Conservation (phyloP, 2,329 filamentous ascomycete genomes). For the Thelonectria olida region DNA sequence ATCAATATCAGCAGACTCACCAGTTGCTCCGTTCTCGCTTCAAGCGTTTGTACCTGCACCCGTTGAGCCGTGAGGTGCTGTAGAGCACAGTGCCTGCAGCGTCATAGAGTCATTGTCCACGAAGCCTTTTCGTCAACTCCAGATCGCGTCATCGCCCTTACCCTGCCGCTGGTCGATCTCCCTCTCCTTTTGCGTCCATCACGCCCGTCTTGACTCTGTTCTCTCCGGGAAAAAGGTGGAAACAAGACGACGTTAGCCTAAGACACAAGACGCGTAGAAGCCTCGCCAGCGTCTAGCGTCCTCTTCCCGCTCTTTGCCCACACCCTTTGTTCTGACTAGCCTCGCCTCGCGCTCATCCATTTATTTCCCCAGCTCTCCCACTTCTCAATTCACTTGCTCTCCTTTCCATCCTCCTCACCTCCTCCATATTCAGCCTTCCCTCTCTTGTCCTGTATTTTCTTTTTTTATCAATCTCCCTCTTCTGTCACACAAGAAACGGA, state of each 20-base stretch:
- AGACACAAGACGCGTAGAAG: slow-evolving; percentile 19
- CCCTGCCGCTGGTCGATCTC: neutral
- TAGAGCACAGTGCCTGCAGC: slow-evolving; percentile 11
- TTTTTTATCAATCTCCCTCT: neutral
- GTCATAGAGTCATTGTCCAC: slow-evolving; percentile 1
- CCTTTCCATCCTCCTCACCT: slow-evolving; percentile 2
- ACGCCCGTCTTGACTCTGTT: neutral
- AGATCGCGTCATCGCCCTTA: neutral
- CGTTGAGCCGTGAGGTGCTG: neutral
- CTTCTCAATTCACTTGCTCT: neutral
- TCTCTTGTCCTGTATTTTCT: too few species aligned
- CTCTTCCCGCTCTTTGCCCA: slow-evolving; percentile 17
- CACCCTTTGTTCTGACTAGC: slow-evolving; percentile 7
- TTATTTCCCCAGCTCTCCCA: slow-evolving; percentile 17
- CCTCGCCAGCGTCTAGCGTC: slow-evolving; percentile 10
- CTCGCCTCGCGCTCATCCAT: slow-evolving; percentile 16
- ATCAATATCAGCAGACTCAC: slow-evolving; percentile 17
- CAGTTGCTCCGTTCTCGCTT: slow-evolving; percentile 8
- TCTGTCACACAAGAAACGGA: neutral
- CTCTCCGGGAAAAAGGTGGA: slow-evolving; percentile 4
- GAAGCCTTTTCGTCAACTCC: slow-evolving; percentile 1
- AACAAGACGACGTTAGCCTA: slow-evolving; percentile 5
- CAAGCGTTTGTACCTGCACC: neutral
- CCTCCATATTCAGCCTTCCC: too few species aligned
- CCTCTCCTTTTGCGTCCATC: slow-evolving; percentile 1